Base-by-base conservation (phyloP, 495 filamentous ascomycete genomes). In the Hypomontagnella monticulosa region DNA sequence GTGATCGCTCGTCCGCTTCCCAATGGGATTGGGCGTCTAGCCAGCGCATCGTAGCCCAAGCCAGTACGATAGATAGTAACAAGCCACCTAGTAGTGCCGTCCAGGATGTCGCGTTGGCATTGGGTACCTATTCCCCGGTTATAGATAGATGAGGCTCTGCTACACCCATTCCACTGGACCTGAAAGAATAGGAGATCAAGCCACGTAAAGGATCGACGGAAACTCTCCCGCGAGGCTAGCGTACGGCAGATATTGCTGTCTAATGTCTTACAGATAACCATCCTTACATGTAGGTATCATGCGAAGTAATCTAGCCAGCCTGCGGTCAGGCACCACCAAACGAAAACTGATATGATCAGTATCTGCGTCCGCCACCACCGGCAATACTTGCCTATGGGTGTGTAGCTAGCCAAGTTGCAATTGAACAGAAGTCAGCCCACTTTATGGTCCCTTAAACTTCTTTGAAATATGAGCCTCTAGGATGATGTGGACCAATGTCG, bases 91-190 rank as follows among this genome's bases (percentile, higher is more conserved):
- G 7, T 50, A 48, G 18, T 50, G 18, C 6, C 12, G 41, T 52
- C 61, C 20, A 4, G 61, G 61, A 53, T 58, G 32, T 30, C 9
- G 38, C 34, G 40, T 48, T 16, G 38, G 32, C 27, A 53, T 64
- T 64, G 54, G 61, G 61, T 43, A 44, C 33, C 40, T 57, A 50
- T 58, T 44, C 38, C 52, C 61, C 40, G 44, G 54, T 40, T 38
- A 18, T 46, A 56, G 53, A 53, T 57, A 42, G 15, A 49, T 51
- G 61, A 63, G 61, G 52, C 61, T 59, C 62, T 65, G 41, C 33
- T 20, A 20, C 4, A 37, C 1, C n/a, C 16, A 20, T 9, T 33
- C 34, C 44, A 34, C 41, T 27, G 15, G 42, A 40, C 18, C 53
- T 42, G 41, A 36, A 48, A 30, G 32, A 38, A 10, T 27, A 40